Base-by-base conservation (phyloP, 2,329 filamentous ascomycete genomes). In the Rhinocladiella similis region DNA sequence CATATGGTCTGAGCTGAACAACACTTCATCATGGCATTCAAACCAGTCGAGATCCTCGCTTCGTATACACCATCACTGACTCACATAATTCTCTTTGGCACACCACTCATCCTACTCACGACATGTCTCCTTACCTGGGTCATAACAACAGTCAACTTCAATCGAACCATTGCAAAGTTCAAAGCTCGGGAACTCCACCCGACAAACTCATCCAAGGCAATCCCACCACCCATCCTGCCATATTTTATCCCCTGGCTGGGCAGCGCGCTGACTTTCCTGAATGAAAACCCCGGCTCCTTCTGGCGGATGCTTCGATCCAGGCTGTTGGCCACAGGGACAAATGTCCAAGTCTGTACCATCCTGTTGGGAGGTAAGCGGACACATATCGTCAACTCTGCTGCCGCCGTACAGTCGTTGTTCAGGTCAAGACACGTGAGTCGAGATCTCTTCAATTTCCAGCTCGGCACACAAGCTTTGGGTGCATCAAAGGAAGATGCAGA, bases 191-290 rank as follows among this genome's bases (percentile, higher is more conserved):
- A 13, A 18, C 14, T 13, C 19, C 7, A 41, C 33, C 14, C 47
- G 6, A 22, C 33, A 27, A 41, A 16, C 16, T 22, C n/a, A 27
- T 13, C 22, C 19, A 20, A 50, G 20, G 38, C 56, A 4, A 33
- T 53, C 25, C 41, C 39, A 12, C 54, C 60, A 13, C 60, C 60
- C 2, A 18, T 57, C n/a, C 42, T 63, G 1, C 60, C 60, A 9
- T 59, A 61, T 38, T 39, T 35, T 3, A 47, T 63, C 18, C 60
- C 60, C 7, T 54, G 54, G 52, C 42, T 63, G 18, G 60, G 60
- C 7, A 54, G 60, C 38, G 52, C 60, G 14, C 19, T 56, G 36
- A 41, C 25, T 18, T 61, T 63, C 27, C 49, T 63, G 1, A 53
- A 50, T 33, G 54, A 39, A 20, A 54, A 59, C 35, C 60, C 54